These are phyloP conservation scores for Chrysopogon serrulatus DNA, from an alignment of 176 grass and related monocot genomes.

Conservation along the genomic window DNA sequence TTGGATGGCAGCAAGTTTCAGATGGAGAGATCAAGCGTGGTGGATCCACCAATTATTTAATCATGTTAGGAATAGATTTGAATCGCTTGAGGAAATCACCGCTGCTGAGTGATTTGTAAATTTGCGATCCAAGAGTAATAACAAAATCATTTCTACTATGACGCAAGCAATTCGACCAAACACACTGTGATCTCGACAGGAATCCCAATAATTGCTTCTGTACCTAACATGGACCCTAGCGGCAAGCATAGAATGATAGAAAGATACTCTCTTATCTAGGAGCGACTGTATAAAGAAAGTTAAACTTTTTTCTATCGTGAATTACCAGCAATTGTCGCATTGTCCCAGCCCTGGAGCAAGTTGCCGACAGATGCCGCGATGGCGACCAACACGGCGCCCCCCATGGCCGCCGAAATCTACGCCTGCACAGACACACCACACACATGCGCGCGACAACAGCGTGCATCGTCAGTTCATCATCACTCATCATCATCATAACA, in stretches of 20 bases:
- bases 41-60: neutral
- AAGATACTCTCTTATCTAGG: no score
- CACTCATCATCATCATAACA: neutral
- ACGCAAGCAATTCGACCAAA: slow-evolving; percentile 17
- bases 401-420: slow-evolving; percentile 46
- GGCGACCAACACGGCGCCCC: slow-evolving; percentile 77
- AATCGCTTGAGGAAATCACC: neutral
- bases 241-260: slow-evolving; percentile 17
- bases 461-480: neutral
- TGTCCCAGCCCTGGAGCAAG: slow-evolving; percentile 85
- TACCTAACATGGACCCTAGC: slow-evolving; percentile 31
- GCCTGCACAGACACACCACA: slow-evolving; percentile 27
- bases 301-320: neutral
- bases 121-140: neutral
- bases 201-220: slow-evolving; percentile 46
- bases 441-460: neutral
- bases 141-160: neutral
- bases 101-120: neutral
- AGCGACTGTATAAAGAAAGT: slow-evolving; percentile 10
- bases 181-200: slow-evolving; percentile 29
- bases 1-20: neutral
- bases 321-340: slow-evolving; percentile 90
- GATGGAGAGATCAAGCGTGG: neutral
- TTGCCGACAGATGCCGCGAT: slow-evolving; percentile 83
- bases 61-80: neutral